Evolutionary conservation across 2,329 filamentous ascomycete species (phyloP).

Genomic region (Colletotrichum musicola): DNA sequence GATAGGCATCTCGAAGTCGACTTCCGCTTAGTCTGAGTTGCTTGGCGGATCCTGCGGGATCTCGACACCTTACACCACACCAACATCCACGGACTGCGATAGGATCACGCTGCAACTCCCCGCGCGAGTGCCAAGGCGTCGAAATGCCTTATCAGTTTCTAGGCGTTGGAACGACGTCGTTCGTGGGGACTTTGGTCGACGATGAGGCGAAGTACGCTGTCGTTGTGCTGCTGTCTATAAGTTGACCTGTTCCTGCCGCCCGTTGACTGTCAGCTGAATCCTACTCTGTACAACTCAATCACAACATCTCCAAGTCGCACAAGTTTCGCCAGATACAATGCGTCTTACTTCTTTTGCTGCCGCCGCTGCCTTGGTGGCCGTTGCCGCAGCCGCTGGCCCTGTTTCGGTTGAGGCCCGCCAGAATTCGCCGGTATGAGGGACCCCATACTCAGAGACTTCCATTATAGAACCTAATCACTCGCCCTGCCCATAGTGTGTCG

Average conservation of each 20-base stretch:
- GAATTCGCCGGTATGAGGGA: neutral
- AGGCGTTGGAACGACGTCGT: neutral
- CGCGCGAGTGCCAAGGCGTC: neutral
- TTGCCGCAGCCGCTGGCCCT: neutral
- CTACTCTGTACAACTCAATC: too few relatives aligned
- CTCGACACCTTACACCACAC: neutral
- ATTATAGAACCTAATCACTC: neutral
- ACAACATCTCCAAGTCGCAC: too few relatives aligned
- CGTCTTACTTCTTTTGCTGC: neutral
- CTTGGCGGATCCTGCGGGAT: constrained; percentile 25
- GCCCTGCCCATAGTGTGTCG: neutral
- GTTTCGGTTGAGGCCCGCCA: neutral
- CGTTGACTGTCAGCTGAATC: too few relatives aligned
- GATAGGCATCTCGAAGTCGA: constrained; percentile 3
- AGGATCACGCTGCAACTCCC: neutral
- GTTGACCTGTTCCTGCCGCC: too few relatives aligned
- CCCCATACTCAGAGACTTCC: neutral
- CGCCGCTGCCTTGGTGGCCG: neutral
- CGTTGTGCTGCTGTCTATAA: too few relatives aligned
- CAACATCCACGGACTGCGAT: neutral
- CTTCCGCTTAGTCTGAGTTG: neutral
- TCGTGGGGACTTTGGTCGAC: neutral
- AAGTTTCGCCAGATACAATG: neutral
- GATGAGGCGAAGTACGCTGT: neutral
- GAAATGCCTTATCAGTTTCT: neutral